These are phyloP conservation scores for Pleurotus cornucopiae DNA, from an alignment of 768 basidiomycete genomes.

Conservation along the genomic window DNA sequence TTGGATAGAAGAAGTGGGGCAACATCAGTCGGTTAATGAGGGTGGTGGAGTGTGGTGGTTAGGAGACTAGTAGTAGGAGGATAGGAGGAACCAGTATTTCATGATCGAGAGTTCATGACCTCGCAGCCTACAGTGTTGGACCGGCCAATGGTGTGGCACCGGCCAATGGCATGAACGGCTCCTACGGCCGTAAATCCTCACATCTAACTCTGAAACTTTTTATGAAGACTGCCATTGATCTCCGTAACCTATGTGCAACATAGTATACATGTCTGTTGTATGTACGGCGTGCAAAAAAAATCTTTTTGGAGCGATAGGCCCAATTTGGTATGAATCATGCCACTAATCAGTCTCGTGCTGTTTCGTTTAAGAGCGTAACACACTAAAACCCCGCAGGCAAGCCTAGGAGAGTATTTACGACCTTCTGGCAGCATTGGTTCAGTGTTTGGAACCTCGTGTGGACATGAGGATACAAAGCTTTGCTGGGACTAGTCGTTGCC, in stretches of 20 bases:
- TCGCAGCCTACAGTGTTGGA: constrained; percentile 5
- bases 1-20: no score
- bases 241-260: background rate
- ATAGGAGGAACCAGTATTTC: no score
- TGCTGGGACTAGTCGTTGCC: background rate
- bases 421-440: background rate
- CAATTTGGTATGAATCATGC: background rate
- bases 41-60: no score
- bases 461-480: background rate
- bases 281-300: background rate
- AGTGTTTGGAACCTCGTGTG: background rate
- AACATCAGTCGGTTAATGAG: no score
- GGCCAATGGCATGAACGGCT: constrained; percentile 10
- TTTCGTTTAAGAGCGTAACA: background rate
- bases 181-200: background rate
- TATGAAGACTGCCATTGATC: background rate
- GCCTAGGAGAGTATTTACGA: no score
- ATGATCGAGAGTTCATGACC: no score
- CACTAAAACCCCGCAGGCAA: no score
- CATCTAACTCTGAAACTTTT: background rate
- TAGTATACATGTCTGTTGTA: background rate
- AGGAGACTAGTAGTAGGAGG: no score
- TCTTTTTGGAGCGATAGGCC: background rate
- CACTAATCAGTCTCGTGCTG: background rate
- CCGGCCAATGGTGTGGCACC: constrained; percentile 11